These are phyloP conservation scores for Ogataea pilisensis DNA, from an alignment of 805 yeast genomes.

Conservation along the genomic window DNA sequence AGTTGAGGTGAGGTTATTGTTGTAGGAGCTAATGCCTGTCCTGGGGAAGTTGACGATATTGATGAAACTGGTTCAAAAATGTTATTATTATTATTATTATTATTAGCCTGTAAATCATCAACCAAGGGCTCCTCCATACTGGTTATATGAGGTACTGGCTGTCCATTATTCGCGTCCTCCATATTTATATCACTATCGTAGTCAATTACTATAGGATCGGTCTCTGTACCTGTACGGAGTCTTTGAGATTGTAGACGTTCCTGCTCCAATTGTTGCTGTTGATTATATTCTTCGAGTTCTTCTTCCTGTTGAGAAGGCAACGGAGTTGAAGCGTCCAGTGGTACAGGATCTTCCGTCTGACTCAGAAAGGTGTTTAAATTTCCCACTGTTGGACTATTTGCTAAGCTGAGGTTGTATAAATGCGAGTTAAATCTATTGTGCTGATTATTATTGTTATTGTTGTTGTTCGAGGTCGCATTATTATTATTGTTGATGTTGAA, in stretches of 20 bases:
- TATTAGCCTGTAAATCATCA: background rate
- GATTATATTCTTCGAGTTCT: constrained; percentile 3
- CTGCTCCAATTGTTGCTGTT: background rate
- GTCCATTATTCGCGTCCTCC: constrained; percentile 5
- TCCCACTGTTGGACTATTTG: constrained; percentile 29
- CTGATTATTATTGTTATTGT: constrained; percentile 1
- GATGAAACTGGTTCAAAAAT: background rate
- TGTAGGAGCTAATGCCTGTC: background rate
- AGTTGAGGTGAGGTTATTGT: background rate
- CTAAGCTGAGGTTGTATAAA: constrained; percentile 23
- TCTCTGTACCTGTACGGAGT: constrained; percentile 1
- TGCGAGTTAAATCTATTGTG: constrained; percentile 28
- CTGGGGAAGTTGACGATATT: background rate
- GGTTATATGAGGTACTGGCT: background rate
- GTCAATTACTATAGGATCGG: constrained; percentile 14
- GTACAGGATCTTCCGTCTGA: constrained; percentile 9
- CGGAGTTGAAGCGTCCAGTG: constrained; percentile 14
- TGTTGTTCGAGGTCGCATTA: background rate
- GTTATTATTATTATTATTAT: too few species aligned
- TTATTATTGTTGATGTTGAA: background rate
- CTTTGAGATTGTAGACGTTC: background rate
- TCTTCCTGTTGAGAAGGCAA: constrained; percentile 7
- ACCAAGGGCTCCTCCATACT: background rate
- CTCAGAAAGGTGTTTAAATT: constrained; percentile 18
- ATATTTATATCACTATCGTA: constrained; percentile 17